Base-by-base conservation (phyloP, 306 rosid species). In the Begonia loranthoides region DNA sequence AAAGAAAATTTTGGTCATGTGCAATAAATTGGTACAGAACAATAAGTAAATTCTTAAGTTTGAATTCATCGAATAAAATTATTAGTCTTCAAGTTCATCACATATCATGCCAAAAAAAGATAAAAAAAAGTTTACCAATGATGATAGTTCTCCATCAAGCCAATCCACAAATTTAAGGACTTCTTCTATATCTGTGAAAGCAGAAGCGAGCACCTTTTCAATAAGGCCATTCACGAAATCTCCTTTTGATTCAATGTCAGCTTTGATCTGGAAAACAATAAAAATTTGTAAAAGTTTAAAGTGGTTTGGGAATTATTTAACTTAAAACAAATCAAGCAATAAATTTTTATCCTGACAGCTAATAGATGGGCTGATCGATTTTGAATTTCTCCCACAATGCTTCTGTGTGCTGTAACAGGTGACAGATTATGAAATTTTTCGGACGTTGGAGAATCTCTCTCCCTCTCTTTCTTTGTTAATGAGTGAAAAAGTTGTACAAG, bases 361-460 rank as follows among this genome's bases (percentile, higher is more conserved):
- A 81, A 71, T 28, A 88, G 86, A 81, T 88, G 93, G 1, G 95
- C 80, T 6, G 97, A 88, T 60, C 97, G 97, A 66, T 77, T 88
- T 55, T 88, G 89, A 65, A 88, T 81, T 79, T 88, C 97, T 57
- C 95, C 95, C 19, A 88, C 95, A 66, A 88, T 81, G 82, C 94
- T 81, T 63, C 69, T 79, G 50, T 88, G 97, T 52, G 80, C 95
- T 71, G 71, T 77, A 63, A 41, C 49, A 55, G 74, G 74, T 13
- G 64, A 58, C 2, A 78, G 80, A 54, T 67, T 70, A 43, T 65
- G 74, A 58, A 55, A 63, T 70, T 71, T 75, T 56, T 65, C 56
- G 6, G 55, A 57, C 55, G 72, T 70, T 24, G 65, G 61, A 36
- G 71, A 65, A 56, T 63, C 77, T 58, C 24, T 77, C 71, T 73